phyloP scores from a whole-genome alignment of 257 asterid species.

The Forsythia suspensa region DNA sequence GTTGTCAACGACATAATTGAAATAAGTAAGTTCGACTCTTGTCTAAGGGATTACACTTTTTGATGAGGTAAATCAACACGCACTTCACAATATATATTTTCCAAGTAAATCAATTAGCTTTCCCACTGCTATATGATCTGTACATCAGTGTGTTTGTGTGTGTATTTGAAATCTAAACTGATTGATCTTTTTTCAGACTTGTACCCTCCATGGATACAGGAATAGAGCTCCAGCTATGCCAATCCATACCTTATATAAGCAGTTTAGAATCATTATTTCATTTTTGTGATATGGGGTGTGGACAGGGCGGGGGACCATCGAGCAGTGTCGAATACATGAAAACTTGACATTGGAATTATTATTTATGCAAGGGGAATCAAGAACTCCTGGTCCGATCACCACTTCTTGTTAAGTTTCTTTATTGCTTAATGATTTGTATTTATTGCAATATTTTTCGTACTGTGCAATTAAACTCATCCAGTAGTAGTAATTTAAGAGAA shows the following conservation, averaged over 20 bases:
- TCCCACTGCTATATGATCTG: neutral
- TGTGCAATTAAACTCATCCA: neutral
- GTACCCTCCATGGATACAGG: constrained; percentile 22
- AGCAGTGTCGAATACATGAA: neutral
- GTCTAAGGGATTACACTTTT: neutral
- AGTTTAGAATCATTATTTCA: constrained; percentile 8
- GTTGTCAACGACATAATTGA: neutral
- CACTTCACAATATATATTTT: too few relatives aligned
- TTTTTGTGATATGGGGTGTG: constrained; percentile 21
- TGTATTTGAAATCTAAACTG: neutral
- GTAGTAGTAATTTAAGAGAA: neutral
- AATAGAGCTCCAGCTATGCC: neutral
- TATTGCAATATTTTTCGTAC: neutral
- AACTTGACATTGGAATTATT: neutral
- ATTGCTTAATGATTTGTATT: neutral
- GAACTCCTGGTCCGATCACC: constrained; percentile 54
- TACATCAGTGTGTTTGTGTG: neutral
- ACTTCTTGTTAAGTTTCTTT: neutral
- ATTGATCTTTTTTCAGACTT: neutral
- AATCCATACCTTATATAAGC: neutral
- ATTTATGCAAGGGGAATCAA: constrained; percentile 51
- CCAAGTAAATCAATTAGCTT: neutral
- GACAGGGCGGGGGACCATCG: neutral
- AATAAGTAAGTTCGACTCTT: neutral
- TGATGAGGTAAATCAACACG: too few relatives aligned